Evolutionary conservation across 768 basidiomycete species (phyloP), one percentile per base, ranked within the genome.

Genomic region (Mycena epipterygia): DNA sequence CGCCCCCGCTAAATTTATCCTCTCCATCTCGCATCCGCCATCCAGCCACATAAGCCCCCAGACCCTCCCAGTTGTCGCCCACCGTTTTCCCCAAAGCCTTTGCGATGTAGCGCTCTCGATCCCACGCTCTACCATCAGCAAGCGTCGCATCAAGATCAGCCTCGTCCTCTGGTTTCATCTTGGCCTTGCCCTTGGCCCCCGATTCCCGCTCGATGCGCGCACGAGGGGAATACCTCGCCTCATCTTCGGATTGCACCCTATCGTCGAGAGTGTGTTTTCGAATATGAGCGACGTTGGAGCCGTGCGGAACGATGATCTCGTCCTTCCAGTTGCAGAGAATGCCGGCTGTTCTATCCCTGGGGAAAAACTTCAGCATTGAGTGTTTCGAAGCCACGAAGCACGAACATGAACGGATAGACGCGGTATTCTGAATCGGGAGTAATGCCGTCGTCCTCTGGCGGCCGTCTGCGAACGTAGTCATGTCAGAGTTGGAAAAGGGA

Each of bases 351-450:
- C 1, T 12, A n/a, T 35, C 14, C 41, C 41, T 44, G 35, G 1
- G 23, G n/a, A 48, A 42, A 46, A 16, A 42, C n/a, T 32, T 57
- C 42, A 68, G 62, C 23, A 19, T 37, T n/a, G 17, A 35, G 27
- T 13, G 11, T 11, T 27, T 33, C 11, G 25, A n/a, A 37, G 33
- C 8, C n/a, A 51, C 14, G 13, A 44, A 53, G 42, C 14, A 42
- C 68, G 23, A 19, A 70, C 68, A 64, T 58, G 5, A 51, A 21
- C 9, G 61, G 68, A 32, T 64, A 52, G 21, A 70, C 46, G 49
- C 42, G 53, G 32, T 19, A 61, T 17, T 70, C 33, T n/a, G 55
- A 48, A 48, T 70, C 69, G 11, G 68, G 27, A 6, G 23, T 30
- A 19, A 25, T 37, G 3, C 46, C 61, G 19, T 65, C 63, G 39